Evolutionary conservation across 352 stramenopile species (phyloP).

Genomic region (Pythium folliculosum): DNA sequence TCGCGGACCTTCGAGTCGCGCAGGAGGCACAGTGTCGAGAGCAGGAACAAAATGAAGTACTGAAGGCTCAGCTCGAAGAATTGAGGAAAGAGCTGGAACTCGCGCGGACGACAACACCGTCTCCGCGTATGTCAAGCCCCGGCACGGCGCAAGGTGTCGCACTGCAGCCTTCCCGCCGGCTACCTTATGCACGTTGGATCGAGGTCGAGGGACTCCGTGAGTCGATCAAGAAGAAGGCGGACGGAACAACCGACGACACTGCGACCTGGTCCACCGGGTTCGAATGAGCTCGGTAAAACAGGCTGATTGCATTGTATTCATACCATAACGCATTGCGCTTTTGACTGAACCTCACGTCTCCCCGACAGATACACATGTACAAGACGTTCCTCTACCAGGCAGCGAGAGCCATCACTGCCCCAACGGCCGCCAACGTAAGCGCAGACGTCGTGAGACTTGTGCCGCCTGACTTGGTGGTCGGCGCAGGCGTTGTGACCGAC

Average conservation of each 20-base stretch:
- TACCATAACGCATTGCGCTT: not conserved
- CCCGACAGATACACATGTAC: not conserved
- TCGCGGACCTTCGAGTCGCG: not conserved
- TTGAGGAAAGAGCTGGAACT: conserved; percentile 30
- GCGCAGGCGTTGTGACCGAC: not conserved
- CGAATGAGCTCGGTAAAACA: not conserved
- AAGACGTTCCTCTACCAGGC: not conserved
- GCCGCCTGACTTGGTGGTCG: not conserved
- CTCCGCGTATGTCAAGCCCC: conserved; percentile 6
- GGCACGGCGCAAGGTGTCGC: conserved; percentile 6
- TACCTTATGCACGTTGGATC: conserved; percentile 79
- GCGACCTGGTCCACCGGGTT: conserved; percentile 4
- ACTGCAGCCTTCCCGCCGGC: conserved; percentile 50
- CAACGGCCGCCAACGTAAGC: not conserved
- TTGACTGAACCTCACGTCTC: not conserved
- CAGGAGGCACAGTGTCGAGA: conserved; percentile 4
- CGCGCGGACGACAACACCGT: not conserved
- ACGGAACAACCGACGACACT: conserved; percentile 45
- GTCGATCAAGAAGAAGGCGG: conserved; percentile 49
- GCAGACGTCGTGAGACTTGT: not conserved
- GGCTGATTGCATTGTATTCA: not conserved
- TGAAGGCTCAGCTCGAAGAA: conserved; percentile 9
- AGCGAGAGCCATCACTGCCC: not conserved
- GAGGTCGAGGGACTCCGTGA: conserved; percentile 83
- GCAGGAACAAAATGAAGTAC: conserved; percentile 11